Percentiles rank a stretch among this genome's conserved stretches.
Evolutionary conservation across 495 filamentous ascomycete genomes (phyloP).

Genomic region (Lasiosphaeris hirsuta): DNA sequence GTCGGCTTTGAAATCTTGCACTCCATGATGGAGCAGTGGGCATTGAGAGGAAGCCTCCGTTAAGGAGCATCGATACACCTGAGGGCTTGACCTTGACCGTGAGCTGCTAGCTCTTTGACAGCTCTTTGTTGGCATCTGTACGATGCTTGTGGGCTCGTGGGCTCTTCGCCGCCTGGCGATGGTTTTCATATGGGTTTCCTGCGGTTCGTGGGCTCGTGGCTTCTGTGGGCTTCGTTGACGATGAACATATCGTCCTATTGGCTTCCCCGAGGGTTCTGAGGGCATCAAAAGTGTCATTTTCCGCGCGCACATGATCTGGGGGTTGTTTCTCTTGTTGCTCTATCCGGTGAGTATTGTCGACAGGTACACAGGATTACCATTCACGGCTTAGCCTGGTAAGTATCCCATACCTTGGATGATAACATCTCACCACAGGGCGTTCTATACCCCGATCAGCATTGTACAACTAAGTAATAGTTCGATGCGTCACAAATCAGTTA

Average conservation of each 20-base stretch:
- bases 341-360: neutral
- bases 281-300: constrained; percentile 17
- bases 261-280: constrained; percentile 10
- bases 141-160: constrained; percentile 20
- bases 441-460: constrained; percentile 16
- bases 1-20: constrained; percentile 46
- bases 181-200: constrained; percentile 27
- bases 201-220: constrained; percentile 43
- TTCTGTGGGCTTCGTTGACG: constrained; percentile 35
- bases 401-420: constrained; percentile 14
- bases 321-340: constrained; percentile 3
- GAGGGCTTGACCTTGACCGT: constrained; percentile 42
- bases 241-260: constrained; percentile 2
- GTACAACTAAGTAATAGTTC: constrained; percentile 16
- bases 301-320: neutral
- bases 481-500: neutral
- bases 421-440: constrained; percentile 1
- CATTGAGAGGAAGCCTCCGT: constrained; percentile 46
- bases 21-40: constrained; percentile 39
- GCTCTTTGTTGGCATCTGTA: constrained; percentile 28
- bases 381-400: constrained; percentile 11
- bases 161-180: constrained; percentile 12
- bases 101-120: constrained; percentile 49
- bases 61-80: constrained; percentile 46
- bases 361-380: neutral